A percentile compares a stretch with the other conserved stretches of the same genome.
These are phyloP conservation scores for Dactylellina drechsleri DNA, from an alignment of 2,329 filamentous ascomycete genomes.

Conservation along the genomic window DNA sequence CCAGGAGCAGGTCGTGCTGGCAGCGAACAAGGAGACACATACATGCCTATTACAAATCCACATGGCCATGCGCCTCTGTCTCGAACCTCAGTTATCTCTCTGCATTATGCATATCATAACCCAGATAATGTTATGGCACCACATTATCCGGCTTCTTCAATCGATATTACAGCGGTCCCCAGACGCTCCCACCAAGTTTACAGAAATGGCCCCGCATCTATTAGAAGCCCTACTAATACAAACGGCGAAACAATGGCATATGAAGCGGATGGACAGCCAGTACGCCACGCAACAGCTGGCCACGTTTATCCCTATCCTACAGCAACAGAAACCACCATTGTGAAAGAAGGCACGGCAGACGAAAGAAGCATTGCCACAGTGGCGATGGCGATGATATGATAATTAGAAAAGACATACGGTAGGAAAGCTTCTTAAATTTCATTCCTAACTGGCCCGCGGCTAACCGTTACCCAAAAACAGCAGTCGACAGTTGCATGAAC, in stretches of 20 bases:
- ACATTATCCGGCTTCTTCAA: slow-evolving; percentile 29
- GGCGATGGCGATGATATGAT: slow-evolving; percentile 51
- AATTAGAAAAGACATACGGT: slow-evolving; percentile 49
- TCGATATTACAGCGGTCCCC: slow-evolving; percentile 44
- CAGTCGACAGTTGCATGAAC: slow-evolving; percentile 56
- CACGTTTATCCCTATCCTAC: slow-evolving; percentile 20
- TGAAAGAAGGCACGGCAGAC: slow-evolving; percentile 36
- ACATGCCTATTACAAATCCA: slow-evolving; percentile 36
- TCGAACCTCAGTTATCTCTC: slow-evolving; percentile 31
- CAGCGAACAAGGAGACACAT: slow-evolving; percentile 48
- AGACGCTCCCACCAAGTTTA: slow-evolving; percentile 40
- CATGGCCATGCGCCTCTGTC: slow-evolving; percentile 33
- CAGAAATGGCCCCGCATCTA: slow-evolving; percentile 26
- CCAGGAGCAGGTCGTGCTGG: slow-evolving; percentile 20
- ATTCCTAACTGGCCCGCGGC: neutral
- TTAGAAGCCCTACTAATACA: slow-evolving; percentile 23
- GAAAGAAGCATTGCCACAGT: slow-evolving; percentile 54
- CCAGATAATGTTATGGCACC: slow-evolving; percentile 31
- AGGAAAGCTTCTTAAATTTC: neutral
- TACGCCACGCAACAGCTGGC: neutral
- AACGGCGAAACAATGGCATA: slow-evolving; percentile 30
- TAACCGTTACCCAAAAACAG: neutral
- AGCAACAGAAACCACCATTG: slow-evolving; percentile 7
- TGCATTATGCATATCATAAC: slow-evolving; percentile 37
- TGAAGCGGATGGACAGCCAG: slow-evolving; percentile 36